phyloP scores from a whole-genome alignment of 257 asterid species.

The Petunia axillaris region DNA sequence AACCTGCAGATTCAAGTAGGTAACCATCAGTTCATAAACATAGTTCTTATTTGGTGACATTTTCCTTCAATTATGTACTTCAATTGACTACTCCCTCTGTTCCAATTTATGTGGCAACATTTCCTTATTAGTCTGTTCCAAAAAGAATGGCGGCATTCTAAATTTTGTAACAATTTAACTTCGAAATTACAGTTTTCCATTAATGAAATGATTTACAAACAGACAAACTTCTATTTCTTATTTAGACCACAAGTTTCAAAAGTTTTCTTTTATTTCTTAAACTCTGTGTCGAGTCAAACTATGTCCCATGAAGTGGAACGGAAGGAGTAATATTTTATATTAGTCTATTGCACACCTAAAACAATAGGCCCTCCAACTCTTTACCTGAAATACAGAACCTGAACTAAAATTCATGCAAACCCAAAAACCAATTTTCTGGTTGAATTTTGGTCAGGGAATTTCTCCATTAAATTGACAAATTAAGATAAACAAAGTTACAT shows the following conservation, averaged over 20 bases:
- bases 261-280: too few species aligned
- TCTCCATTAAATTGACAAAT: background rate
- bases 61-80: background rate
- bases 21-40: background rate
- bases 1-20: conserved; percentile 45
- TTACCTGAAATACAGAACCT: background rate
- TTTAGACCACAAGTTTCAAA: too few species aligned
- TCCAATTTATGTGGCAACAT: too few species aligned
- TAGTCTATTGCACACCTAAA: background rate
- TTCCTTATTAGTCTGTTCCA: too few species aligned
- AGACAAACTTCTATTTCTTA: too few species aligned
- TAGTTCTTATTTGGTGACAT: background rate
- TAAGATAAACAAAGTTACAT: too few species aligned
- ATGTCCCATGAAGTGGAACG: too few species aligned
- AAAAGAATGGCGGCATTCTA: background rate
- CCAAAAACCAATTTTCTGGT: background rate
- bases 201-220: too few species aligned
- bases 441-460: background rate
- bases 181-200: too few species aligned
- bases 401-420: background rate
- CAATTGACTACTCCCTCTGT: too few species aligned
- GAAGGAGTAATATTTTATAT: background rate
- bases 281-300: too few species aligned
- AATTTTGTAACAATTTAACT: too few species aligned
- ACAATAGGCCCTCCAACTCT: background rate